Conservation (phyloP, 1,284 basidiomycete species). For the Moniliophthora roreri region DNA sequence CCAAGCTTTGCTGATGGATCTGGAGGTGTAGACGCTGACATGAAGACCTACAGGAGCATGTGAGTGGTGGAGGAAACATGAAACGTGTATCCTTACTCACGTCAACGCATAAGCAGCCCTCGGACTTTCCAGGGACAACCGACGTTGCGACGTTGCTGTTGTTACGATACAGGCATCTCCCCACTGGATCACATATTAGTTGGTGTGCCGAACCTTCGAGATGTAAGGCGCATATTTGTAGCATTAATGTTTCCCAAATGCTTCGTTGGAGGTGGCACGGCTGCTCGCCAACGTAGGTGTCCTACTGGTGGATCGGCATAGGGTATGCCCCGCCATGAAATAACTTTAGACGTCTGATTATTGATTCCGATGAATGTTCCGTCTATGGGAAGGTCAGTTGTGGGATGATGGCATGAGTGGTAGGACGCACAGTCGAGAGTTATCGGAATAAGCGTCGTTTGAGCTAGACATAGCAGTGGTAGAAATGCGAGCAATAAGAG, state of each 20-base stretch:
- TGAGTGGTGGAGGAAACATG: constrained; percentile 23
- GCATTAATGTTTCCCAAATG: constrained; percentile 34
- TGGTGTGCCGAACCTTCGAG: background rate
- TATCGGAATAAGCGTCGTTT: too few species aligned
- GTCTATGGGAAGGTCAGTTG: constrained; percentile 22
- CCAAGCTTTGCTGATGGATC: constrained; percentile 23
- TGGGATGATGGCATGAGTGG: too few species aligned
- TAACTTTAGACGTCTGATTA: constrained; percentile 27
- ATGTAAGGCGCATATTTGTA: constrained; percentile 21
- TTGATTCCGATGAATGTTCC: constrained; percentile 33
- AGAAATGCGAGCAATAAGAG: too few species aligned
- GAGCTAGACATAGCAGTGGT: too few species aligned
- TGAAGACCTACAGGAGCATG: constrained; percentile 14
- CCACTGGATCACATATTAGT: background rate
- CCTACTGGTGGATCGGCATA: constrained; percentile 38
- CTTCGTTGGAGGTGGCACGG: constrained; percentile 35
- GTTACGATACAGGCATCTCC: constrained; percentile 28
- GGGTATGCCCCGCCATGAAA: constrained; percentile 32
- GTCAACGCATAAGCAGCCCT: constrained; percentile 40
- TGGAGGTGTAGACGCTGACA: constrained; percentile 17
- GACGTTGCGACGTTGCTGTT: constrained; percentile 21
- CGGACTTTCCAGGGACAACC: constrained; percentile 26
- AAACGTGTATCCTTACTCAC: constrained; percentile 19
- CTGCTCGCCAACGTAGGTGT: constrained; percentile 34
- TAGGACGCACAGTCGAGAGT: too few species aligned